Percentiles rank a stretch among this genome's conserved stretches.
phyloP scores from a whole-genome alignment of 805 yeast species.

The Lipomyces yamadae region DNA sequence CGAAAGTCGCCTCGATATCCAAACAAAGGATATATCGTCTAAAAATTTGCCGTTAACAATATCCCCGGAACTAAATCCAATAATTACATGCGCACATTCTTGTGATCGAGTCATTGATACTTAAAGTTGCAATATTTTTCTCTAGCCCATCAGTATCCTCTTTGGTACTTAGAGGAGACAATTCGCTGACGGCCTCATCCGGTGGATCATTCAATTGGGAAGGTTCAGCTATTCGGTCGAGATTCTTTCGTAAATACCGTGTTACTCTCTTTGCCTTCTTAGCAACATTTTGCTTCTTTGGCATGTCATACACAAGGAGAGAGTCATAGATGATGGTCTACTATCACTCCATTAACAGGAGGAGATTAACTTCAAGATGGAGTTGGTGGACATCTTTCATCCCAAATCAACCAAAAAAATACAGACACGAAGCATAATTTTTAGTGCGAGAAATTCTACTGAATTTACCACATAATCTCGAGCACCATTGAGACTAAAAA shows the following conservation, averaged over 20 bases:
- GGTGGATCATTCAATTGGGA: not conserved
- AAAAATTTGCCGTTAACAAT: not conserved
- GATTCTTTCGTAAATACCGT: not conserved
- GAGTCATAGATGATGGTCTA: not conserved
- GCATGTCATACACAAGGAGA: not conserved
- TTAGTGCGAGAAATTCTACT: too few species aligned
- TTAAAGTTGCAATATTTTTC: not conserved
- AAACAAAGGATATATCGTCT: constrained; percentile 35
- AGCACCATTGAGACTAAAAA: not conserved
- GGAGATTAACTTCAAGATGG: too few species aligned
- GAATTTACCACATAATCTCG: too few species aligned
- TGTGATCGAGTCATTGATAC: not conserved
- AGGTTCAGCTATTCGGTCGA: not conserved
- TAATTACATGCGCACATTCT: not conserved
- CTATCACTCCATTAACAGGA: not conserved
- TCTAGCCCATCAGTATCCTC: not conserved
- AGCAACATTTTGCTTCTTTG: not conserved
- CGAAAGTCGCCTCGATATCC: constrained; percentile 37
- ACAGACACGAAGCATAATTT: too few species aligned
- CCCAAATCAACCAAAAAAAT: too few species aligned
- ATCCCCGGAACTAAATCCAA: not conserved
- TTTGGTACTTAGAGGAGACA: not conserved
- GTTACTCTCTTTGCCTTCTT: not conserved
- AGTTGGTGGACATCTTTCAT: too few species aligned
- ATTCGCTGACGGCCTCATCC: not conserved